phyloP scores from a whole-genome alignment of 768 basidiomycete species.

The Tylopilus balloui region DNA sequence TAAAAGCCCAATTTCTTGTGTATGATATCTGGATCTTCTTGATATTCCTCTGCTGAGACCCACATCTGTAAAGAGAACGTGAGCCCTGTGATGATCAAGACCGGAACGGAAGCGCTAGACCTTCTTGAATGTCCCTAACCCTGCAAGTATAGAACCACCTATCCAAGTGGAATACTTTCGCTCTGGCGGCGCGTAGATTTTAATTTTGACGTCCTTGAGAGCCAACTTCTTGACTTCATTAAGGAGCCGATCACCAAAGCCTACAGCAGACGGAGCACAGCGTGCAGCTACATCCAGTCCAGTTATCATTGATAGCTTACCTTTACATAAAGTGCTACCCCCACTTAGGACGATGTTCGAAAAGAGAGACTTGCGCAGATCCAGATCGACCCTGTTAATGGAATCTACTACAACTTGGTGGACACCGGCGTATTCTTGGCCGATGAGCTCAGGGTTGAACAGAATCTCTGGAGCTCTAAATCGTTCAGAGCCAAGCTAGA shows the following conservation, averaged over 20 bases:
- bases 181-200: conserved; percentile 99
- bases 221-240: conserved; percentile 97
- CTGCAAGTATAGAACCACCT: conserved; percentile 94
- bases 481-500: conserved; percentile 86
- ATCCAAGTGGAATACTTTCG: conserved; percentile 98
- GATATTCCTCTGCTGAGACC: conserved; percentile 99
- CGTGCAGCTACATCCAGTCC: conserved; percentile 19
- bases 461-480: conserved; percentile 97
- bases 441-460: conserved; percentile 96
- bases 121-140: conserved; percentile 97
- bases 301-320: conserved; percentile 38
- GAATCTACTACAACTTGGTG: conserved; percentile 99
- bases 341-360: conserved; percentile 97
- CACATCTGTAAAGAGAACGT: conserved; percentile 70
- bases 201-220: conserved; percentile 95
- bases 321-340: conserved; percentile 92
- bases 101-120: conserved; percentile 34
- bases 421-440: conserved; percentile 93
- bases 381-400: conserved; percentile 92
- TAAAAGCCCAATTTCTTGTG: conserved; percentile 91
- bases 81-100: conserved; percentile 1
- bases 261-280: conserved; percentile 34
- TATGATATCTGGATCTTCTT: conserved; percentile 98
- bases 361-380: conserved; percentile 91
- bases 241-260: conserved; percentile 93